Evolutionary conservation across 78 protist genomes (phyloP).

Genomic region (Monocercomonoides exilis): DNA sequence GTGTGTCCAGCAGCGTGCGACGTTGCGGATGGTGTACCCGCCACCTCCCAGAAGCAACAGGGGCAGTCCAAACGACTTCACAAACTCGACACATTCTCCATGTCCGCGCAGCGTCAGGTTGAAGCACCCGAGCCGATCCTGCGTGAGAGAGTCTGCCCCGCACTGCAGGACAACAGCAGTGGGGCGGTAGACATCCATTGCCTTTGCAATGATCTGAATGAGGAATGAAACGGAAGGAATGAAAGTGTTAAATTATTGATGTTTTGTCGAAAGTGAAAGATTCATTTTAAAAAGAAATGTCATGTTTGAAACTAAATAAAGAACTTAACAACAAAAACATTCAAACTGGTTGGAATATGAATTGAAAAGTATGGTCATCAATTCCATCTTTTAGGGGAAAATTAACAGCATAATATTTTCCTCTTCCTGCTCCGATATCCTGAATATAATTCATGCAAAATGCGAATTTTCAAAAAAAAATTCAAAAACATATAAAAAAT

Average conservation of each 20-base stretch:
- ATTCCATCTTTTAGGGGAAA: constrained; percentile 94
- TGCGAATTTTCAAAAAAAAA: background rate
- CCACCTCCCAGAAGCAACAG: constrained; percentile 95
- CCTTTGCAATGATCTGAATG: background rate
- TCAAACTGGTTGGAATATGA: constrained; percentile 76
- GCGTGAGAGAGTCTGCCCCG: constrained; percentile 95
- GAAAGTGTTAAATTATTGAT: too few species aligned
- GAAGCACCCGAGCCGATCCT: constrained; percentile 96
- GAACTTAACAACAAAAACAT: too few species aligned
- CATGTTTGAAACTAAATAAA: too few species aligned
- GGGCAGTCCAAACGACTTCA: constrained; percentile 73
- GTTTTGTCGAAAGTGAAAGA: too few species aligned
- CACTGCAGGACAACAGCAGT: constrained; percentile 84
- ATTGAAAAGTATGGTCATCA: constrained; percentile 72
- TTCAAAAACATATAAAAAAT: background rate
- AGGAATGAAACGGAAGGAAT: background rate
- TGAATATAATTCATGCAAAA: background rate
- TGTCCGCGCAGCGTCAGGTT: constrained; percentile 77
- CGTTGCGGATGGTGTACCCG: constrained; percentile 95
- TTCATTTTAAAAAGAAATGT: too few species aligned
- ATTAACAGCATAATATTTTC: constrained; percentile 81
- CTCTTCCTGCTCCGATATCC: constrained; percentile 79
- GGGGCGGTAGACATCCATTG: constrained; percentile 61
- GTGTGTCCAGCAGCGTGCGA: constrained; percentile 96
- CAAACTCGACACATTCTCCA: constrained; percentile 70